Percentiles rank a stretch among this genome's conserved stretches.
These are phyloP conservation scores for Benincasa hispida DNA, from an alignment of 306 rosid genomes.

Conservation along the genomic window DNA sequence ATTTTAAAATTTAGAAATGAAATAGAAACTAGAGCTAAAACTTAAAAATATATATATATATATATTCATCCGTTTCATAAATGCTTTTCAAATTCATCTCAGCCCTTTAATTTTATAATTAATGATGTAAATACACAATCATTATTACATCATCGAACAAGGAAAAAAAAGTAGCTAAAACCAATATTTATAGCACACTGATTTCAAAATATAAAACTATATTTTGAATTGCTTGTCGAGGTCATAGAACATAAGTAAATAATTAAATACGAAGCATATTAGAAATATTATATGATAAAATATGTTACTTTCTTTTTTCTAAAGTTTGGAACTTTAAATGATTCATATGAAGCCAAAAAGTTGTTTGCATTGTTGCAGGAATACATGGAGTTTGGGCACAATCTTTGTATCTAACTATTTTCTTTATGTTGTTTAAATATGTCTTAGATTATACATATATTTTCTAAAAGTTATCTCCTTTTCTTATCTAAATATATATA, in stretches of 20 bases:
- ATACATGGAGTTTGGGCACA: background rate
- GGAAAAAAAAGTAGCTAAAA: background rate
- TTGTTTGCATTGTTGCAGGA: background rate
- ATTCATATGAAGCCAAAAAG: slow-evolving; percentile 2
- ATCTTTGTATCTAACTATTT: background rate
- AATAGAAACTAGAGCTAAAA: no score
- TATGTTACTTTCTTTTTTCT: background rate
- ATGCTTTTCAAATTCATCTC: background rate
- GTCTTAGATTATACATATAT: background rate
- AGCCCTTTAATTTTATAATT: background rate
- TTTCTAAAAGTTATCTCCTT: no score
- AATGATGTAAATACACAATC: background rate
- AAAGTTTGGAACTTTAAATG: background rate
- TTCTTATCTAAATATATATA: no score
- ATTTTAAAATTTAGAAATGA: no score
- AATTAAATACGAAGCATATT: background rate
- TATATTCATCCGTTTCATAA: no score
- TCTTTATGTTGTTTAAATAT: background rate
- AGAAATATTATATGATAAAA: background rate
- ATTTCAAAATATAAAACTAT: background rate
- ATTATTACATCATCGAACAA: background rate
- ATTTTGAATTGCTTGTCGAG: background rate
- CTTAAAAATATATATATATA: no score
- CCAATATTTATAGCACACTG: background rate
- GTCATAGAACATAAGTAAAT: background rate